Evolutionary conservation across 2,329 filamentous ascomycete species (phyloP).

Genomic region (Alternaria angustiovoidea): DNA sequence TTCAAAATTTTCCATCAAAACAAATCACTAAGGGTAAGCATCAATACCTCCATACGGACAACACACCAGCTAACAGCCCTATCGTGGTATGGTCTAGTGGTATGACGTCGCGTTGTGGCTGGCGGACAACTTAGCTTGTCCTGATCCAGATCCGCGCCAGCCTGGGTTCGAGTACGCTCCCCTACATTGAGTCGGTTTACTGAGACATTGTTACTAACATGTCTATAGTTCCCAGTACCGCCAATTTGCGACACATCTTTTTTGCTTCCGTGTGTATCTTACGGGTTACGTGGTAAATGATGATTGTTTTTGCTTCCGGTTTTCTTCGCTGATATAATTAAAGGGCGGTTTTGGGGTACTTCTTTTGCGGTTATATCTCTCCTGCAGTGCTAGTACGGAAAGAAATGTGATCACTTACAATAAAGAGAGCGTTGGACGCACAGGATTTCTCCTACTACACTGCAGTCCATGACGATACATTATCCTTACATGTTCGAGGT

Average conservation of each 20-base stretch:
- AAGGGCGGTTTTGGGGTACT: accelerated
- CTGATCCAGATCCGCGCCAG: slow-evolving; percentile 37
- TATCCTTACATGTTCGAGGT: not conserved
- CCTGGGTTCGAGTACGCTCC: slow-evolving; percentile 38
- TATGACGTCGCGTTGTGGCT: slow-evolving; percentile 44
- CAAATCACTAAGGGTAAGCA: too few relatives aligned
- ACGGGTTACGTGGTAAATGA: not conserved
- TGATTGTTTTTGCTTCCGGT: not conserved
- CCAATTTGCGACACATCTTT: slow-evolving; percentile 25
- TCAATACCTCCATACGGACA: too few relatives aligned
- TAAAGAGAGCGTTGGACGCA: not conserved
- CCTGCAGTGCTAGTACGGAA: not conserved
- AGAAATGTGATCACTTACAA: not conserved
- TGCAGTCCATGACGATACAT: not conserved
- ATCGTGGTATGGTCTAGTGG: slow-evolving; percentile 28
- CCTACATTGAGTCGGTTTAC: slow-evolving; percentile 4
- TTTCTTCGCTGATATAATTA: not conserved
- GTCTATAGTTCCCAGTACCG: slow-evolving; percentile 38
- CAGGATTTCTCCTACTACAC: not conserved
- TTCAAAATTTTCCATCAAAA: too few relatives aligned
- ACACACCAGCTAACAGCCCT: not conserved
- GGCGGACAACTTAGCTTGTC: slow-evolving; percentile 26
- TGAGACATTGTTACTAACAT: slow-evolving; percentile 25
- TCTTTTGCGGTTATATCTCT: not conserved
- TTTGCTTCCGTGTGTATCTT: not conserved